Evolutionary conservation across 2,329 filamentous ascomycete species (phyloP).

Genomic region (Alternaria sp.): DNA sequence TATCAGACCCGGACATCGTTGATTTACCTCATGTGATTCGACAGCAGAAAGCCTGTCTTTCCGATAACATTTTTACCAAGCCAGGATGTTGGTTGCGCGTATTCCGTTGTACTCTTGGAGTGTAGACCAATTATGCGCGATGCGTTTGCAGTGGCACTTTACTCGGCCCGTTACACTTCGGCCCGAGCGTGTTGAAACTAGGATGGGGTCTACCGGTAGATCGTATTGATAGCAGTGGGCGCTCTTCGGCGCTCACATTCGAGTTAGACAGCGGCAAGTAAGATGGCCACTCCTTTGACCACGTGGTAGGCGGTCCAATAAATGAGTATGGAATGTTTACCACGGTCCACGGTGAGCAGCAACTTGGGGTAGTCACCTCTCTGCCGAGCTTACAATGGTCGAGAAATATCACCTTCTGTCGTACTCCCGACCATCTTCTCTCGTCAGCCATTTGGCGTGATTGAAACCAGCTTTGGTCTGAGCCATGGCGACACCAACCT

Average conservation of each 20-base stretch:
- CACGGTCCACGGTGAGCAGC: not conserved
- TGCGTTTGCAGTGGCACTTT: not conserved
- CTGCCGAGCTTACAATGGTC: not conserved
- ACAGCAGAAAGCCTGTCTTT: not conserved
- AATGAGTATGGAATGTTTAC: not conserved
- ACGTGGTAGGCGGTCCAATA: slow-evolving; percentile 1
- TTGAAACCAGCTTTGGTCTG: not conserved
- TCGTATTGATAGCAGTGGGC: not conserved
- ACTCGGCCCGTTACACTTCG: not conserved
- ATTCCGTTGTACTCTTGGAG: not conserved
- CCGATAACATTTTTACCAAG: not conserved
- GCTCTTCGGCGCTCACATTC: not conserved
- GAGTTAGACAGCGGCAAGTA: not conserved
- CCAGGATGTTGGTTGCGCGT: not conserved
- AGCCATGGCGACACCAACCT: not conserved
- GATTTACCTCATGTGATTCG: not conserved
- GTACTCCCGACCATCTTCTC: not conserved
- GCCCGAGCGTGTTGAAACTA: not conserved
- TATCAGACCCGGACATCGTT: not conserved
- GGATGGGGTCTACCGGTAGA: not conserved
- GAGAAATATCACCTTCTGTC: not conserved
- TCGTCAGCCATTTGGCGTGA: not conserved
- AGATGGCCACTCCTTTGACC: slow-evolving; percentile 3
- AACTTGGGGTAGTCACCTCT: not conserved
- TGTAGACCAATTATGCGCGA: not conserved